Evolutionary conservation across 2,329 filamentous ascomycete genomes (phyloP).

Genomic region (Leptodontidium sp.): DNA sequence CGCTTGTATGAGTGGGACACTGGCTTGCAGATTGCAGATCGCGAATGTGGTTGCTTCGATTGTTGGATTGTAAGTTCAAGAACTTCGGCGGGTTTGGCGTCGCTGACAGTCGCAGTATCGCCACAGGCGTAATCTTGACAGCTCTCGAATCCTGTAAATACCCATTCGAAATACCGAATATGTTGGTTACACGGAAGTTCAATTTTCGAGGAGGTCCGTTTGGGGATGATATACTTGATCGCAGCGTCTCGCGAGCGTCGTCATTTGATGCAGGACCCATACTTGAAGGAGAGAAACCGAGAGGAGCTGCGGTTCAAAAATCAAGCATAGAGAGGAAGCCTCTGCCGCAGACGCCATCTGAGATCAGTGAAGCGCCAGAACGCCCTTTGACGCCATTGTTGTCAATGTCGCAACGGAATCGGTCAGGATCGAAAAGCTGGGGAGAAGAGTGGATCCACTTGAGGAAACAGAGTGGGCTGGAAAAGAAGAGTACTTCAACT

Average conservation of each 20-base stretch:
- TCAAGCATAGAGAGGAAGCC: slow-evolving; percentile 33
- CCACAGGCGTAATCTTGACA: slow-evolving; percentile 39
- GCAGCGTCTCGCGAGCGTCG: slow-evolving; percentile 31
- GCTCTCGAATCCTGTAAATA: slow-evolving; percentile 41
- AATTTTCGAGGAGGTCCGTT: slow-evolving; percentile 34
- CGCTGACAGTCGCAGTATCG: slow-evolving; percentile 30
- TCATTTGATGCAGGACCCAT: slow-evolving; percentile 24
- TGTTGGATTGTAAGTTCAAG: slow-evolving; percentile 37
- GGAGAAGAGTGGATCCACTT: slow-evolving; percentile 40
- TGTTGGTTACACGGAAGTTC: slow-evolving; percentile 25
- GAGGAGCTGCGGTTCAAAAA: slow-evolving; percentile 13
- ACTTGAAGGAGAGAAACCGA: slow-evolving; percentile 22
- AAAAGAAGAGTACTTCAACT: slow-evolving; percentile 25
- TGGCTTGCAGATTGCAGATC: slow-evolving; percentile 33
- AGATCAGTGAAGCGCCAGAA: slow-evolving; percentile 25
- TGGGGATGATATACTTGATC: slow-evolving; percentile 36
- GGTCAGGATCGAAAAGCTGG: slow-evolving; percentile 29
- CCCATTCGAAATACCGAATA: slow-evolving; percentile 36
- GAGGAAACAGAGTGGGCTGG: slow-evolving; percentile 15
- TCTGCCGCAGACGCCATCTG: slow-evolving; percentile 27
- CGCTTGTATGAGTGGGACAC: slow-evolving; percentile 26
- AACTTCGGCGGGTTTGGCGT: not conserved
- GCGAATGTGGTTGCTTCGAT: slow-evolving; percentile 35
- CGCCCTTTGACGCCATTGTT: slow-evolving; percentile 30
- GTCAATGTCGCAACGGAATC: slow-evolving; percentile 18